Conservation (phyloP, 805 yeast species). For the Schizosaccharomyces japonicus region DNA sequence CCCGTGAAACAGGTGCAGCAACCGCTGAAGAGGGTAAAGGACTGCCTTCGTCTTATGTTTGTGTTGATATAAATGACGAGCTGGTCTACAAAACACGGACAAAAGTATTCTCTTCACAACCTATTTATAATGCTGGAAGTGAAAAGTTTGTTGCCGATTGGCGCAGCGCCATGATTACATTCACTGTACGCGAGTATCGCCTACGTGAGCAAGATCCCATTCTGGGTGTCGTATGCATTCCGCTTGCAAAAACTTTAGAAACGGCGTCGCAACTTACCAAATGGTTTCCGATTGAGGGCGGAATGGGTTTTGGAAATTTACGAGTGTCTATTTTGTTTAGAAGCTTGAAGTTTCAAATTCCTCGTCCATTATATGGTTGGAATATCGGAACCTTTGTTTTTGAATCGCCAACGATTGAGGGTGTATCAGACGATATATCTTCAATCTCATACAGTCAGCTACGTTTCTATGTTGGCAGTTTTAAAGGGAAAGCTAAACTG, state of each 20-base stretch:
- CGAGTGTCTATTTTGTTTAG: constrained; percentile 2
- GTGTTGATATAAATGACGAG: neutral
- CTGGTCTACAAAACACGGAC: constrained; percentile 3
- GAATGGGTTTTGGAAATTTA: constrained; percentile 4
- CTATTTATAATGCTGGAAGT: constrained; percentile 3
- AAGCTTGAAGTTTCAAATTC: neutral
- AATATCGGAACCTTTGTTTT: constrained; percentile 3
- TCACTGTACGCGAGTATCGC: neutral
- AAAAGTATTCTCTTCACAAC: neutral
- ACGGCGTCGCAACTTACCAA: constrained; percentile 4
- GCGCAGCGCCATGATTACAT: neutral
- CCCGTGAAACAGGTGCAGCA: neutral
- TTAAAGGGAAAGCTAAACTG: neutral
- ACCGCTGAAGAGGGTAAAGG: neutral
- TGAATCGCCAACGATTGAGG: neutral
- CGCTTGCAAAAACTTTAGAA: neutral
- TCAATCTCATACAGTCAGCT: neutral
- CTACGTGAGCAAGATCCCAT: constrained; percentile 5
- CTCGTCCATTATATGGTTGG: neutral
- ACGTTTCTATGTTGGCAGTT: neutral
- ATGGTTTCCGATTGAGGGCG: constrained; percentile 3
- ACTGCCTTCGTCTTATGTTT: constrained; percentile 2
- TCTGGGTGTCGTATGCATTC: neutral
- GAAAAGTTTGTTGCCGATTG: constrained; percentile 4
- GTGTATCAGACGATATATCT: neutral